Conservation (phyloP, 768 basidiomycete genomes). For the Wakefieldia striispora region DNA sequence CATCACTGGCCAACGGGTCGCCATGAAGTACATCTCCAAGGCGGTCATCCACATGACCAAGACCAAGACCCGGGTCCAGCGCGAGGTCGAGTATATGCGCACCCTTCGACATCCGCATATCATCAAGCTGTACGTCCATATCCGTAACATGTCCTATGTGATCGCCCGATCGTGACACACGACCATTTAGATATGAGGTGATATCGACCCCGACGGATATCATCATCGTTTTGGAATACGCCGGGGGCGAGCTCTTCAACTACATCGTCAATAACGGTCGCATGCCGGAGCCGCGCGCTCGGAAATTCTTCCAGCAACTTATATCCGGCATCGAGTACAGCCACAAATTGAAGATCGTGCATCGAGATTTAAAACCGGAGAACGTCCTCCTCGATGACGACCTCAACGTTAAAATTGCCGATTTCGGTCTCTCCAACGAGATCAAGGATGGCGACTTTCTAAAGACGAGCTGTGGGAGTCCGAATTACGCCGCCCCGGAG, state of each 20-base stretch:
- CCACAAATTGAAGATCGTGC: slow-evolving; percentile 94
- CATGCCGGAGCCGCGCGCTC: slow-evolving; percentile 83
- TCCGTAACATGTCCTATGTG: neutral
- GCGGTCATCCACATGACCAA: slow-evolving; percentile 89
- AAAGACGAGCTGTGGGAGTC: slow-evolving; percentile 96
- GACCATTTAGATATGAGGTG: slow-evolving; percentile 66
- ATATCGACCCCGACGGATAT: slow-evolving; percentile 95
- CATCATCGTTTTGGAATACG: slow-evolving; percentile 91
- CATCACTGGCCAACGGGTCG: slow-evolving; percentile 92
- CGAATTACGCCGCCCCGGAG: slow-evolving; percentile 98
- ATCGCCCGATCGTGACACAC: slow-evolving; percentile 7
- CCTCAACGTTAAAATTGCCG: no score
- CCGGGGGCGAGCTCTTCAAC: slow-evolving; percentile 95
- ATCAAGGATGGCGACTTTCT: slow-evolving; percentile 97
- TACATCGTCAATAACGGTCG: slow-evolving; percentile 94
- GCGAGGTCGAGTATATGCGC: slow-evolving; percentile 97
- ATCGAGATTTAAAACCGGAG: slow-evolving; percentile 74
- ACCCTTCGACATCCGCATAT: slow-evolving; percentile 94
- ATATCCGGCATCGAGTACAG: slow-evolving; percentile 97
- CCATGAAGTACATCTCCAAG: slow-evolving; percentile 97
- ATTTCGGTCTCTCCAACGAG: slow-evolving; percentile 95
- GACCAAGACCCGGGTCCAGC: slow-evolving; percentile 87
- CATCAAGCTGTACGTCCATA: slow-evolving; percentile 79
- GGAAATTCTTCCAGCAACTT: slow-evolving; percentile 97
- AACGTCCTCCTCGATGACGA: slow-evolving; percentile 51